Base-by-base conservation (phyloP, 2,329 filamentous ascomycete species). In the Teratosphaeria epicoccoides region DNA sequence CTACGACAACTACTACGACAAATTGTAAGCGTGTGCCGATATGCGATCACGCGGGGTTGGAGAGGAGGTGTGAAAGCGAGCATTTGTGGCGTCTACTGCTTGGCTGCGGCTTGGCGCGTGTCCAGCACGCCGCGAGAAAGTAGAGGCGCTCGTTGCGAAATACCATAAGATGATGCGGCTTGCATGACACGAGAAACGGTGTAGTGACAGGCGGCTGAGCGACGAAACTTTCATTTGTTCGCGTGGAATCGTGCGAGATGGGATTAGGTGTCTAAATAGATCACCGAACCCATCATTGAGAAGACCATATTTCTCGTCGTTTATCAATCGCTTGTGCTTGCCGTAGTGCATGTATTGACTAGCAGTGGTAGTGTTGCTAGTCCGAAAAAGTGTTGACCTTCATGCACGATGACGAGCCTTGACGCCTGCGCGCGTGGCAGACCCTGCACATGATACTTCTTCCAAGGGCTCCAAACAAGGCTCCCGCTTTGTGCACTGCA, bases 1-100 rank as follows among this genome's bases (percentile, higher is more conserved):
- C 72, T 84, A 89, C 78, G 88, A 88, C 72, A 95, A 96, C 82
- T 67, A 66, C 62, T 67, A 67, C 62, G 64, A 67, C 63, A 67
- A 67, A 61, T 59, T 67, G 56, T 67, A 67, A 59, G 53, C 46
- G 50, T 43, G 22, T 52, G 40, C 43, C 22, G 29, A 24, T 26
- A 29, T 40, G 14, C 24, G 23, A 45, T 45, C 43, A 24, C 37
- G 48, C 40, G 40, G 40, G 17, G 49, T 24, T 22, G 24, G 43
- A 28, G 40, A 26, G 10, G 6, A 17, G 28, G 20, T 24, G 47
- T 7, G 43, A 49, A 50, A 52, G 50, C 50, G 50, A 55, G 49
- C 50, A 52, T 47, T 33, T 50, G 47, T 25, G 47, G 49, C 37
- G 49, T 33, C 44, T 37, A 24, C n/a, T 51, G 26, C 44, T 25